Base-by-base conservation (phyloP, 768 basidiomycete genomes). In the Leccinum sublutescens region DNA sequence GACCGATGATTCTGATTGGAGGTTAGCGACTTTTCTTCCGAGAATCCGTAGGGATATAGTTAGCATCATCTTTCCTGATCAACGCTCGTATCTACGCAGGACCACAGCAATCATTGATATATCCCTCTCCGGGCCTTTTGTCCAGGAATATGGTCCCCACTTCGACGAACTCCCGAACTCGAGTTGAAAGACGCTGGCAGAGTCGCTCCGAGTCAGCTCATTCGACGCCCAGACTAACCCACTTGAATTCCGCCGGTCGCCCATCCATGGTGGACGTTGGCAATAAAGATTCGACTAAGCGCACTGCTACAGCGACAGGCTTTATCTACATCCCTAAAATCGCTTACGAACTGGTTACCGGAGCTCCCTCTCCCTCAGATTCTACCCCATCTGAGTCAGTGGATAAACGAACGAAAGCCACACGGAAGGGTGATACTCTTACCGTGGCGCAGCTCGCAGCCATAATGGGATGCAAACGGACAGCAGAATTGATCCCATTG, bases 1-100 rank as follows among this genome's bases (percentile, higher is more conserved):
- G 89, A 53, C 89, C 92, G 11, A 95, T 95, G 93, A 95, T 95
- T 62, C 77, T 92, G 61, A 95, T 95, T 74, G 94, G 93, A 75
- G 93, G 93, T 87, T 95, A 83, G 90, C 83, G 84, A 69, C 72
- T 71, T 76, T 62, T 64, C 55, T 69, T 64, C 59, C 58, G 65
- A 60, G 55, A 48, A n/a, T 48, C 43, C 45, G 58, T 63, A 64
- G 57, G 45, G 40, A 65, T 62, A 62, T 52, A 63, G 54, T 43
- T 67, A 64, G 62, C 54, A 23, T 36, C 49, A 55, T 59, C 47
- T 12, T 55, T 64, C 66, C 70, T 73, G 60, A 67, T 72, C 33
- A 40, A 56, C 17, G 5, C 48, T 64, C 55, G 63, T 71, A 65
- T 63, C 50, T 64, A 56, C 57, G 29, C 70, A 71, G 71, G 69